Base-by-base conservation (phyloP, 1,284 basidiomycete species). In the Agroathelia rolfsii region DNA sequence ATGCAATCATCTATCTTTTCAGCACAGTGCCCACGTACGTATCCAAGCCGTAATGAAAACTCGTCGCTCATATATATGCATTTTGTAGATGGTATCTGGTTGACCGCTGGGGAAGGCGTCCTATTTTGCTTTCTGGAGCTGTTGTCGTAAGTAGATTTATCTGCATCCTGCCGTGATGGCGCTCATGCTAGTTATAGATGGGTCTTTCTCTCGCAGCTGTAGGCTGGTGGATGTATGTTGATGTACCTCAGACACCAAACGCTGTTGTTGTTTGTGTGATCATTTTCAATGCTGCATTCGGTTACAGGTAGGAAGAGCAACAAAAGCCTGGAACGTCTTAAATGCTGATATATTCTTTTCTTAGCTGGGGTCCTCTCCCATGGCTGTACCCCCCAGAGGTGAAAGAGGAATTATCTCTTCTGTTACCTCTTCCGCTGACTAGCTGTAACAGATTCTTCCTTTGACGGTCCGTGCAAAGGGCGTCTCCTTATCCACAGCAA, bases 171-270 rank as follows among this genome's bases (percentile, higher is more conserved):
- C n/a, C 11, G 5, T 14, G 17, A 6, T 39, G 24, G 22, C 9
- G 41, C 20, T 28, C 11, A 39, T 14, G 23, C 7, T 33, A 17
- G 33, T 33, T 27, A 10, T 39, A 86, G 83, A 84, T 92, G 82
- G 81, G 79, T 15, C 49, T 78, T 21, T 64, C 86, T 1, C 66
- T 94, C 10, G 67, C 71, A n/a, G 62, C 80, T 17, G 87, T 84
- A 11, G 90, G 89, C 6, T 88, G 77, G 71, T 93, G 88, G 76
- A 85, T 97, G 71, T 90, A 88, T 51, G 75, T 96, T 30, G 90
- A 96, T 53, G 73, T 89, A 31, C 72, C 81, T 2, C 66, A 72
- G 43, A 92, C 87, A 4, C 87, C 93, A 0, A 75, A 81, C 33
- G 89, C 88, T 2, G 94, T 97, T 9, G 94, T 97, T 2, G 56